phyloP scores from a whole-genome alignment of 345 rosid genomes.

The Salix exigua region DNA sequence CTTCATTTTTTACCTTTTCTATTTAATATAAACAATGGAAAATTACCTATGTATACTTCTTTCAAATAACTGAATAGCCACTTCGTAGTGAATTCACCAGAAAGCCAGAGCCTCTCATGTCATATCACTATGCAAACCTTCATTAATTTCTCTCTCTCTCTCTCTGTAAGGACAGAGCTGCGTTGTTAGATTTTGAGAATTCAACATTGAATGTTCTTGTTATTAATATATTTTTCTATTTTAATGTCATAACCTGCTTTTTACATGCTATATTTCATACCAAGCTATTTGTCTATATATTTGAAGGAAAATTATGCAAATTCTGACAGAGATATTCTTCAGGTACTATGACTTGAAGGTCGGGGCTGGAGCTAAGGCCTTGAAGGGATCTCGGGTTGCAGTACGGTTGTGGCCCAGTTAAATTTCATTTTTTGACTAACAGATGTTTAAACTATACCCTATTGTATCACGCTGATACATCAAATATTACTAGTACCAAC shows the following conservation, averaged over 20 bases:
- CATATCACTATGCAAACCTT: neutral
- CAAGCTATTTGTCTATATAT: neutral
- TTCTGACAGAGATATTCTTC: constrained; percentile 22
- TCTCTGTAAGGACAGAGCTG: neutral
- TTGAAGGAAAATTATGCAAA: constrained; percentile 9
- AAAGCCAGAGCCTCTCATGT: neutral
- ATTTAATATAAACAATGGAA: neutral
- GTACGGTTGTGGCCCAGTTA: constrained; percentile 77
- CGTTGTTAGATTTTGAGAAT: neutral
- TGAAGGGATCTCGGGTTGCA: constrained; percentile 96
- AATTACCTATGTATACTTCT: neutral
- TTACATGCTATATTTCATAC: neutral
- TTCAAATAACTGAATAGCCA: neutral
- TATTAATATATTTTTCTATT: too few relatives aligned
- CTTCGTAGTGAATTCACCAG: neutral
- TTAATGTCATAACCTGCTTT: neutral
- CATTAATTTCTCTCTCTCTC: neutral
- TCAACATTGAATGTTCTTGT: neutral
- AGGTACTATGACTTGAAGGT: constrained; percentile 95
- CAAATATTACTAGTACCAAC: too few relatives aligned
- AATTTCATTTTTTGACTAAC: constrained; percentile 20
- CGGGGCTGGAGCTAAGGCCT: constrained; percentile 72
- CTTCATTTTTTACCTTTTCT: neutral
- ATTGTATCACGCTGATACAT: neutral
- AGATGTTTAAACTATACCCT: neutral